A percentile compares a stretch with the other conserved stretches of the same genome.
Evolutionary conservation across 2,329 filamentous ascomycete species (phyloP).

Genomic region (Colletotrichum sp.): DNA sequence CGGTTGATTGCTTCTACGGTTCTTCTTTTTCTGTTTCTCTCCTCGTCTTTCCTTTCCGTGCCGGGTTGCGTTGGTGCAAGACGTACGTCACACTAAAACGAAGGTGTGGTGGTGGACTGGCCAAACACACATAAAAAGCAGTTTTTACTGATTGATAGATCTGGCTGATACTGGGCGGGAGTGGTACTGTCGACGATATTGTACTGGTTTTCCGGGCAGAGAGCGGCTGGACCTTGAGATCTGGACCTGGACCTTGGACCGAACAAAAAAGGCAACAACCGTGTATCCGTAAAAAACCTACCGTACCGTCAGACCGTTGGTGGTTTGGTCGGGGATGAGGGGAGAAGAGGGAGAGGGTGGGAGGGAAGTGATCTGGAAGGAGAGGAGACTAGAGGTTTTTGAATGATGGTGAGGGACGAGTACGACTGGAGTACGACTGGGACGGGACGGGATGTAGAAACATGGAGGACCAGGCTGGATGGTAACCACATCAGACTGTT

Average conservation of each 20-base stretch:
- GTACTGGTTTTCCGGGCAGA: not conserved
- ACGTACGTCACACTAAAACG: constrained; percentile 1
- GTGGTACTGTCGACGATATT: not conserved
- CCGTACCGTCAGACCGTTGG: constrained; percentile 20
- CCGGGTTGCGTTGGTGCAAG: not conserved
- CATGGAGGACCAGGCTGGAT: constrained; percentile 6
- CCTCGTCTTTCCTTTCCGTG: not conserved
- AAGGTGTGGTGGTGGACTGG: constrained; percentile 10
- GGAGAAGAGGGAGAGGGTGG: constrained; percentile 30
- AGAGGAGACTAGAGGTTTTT: constrained; percentile 41
- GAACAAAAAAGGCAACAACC: constrained; percentile 5
- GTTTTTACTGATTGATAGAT: not conserved
- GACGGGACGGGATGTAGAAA: not conserved
- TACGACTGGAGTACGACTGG: not conserved
- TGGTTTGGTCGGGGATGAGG: constrained; percentile 30
- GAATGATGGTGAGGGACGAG: constrained; percentile 35
- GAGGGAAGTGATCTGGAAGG: constrained; percentile 11
- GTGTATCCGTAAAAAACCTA: constrained; percentile 11
- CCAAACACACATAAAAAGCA: not conserved
- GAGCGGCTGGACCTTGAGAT: constrained; percentile 10
- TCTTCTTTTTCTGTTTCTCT: not conserved
- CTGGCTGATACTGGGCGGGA: not conserved
- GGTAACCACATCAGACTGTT: not conserved
- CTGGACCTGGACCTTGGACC: constrained; percentile 4
- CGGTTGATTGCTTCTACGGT: not conserved